Evolutionary conservation across 345 rosid genomes (phyloP).

Genomic region (Brassica nigra): DNA sequence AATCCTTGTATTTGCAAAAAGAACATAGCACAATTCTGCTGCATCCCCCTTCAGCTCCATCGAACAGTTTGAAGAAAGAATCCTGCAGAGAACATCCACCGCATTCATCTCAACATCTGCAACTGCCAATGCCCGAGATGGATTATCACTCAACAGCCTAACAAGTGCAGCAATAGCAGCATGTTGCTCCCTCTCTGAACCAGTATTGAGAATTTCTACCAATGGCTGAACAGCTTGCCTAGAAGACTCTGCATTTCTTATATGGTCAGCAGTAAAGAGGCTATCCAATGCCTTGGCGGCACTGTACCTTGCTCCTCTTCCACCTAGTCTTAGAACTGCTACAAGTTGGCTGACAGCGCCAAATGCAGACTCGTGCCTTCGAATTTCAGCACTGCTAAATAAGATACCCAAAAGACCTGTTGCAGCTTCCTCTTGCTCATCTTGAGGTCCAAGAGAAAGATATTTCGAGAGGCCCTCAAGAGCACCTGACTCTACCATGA

Average conservation of each 20-base stretch:
- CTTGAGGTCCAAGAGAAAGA: constrained; percentile 98
- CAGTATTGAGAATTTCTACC: constrained; percentile 96
- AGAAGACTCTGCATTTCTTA: constrained; percentile 92
- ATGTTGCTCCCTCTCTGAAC: constrained; percentile 95
- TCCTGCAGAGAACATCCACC: constrained; percentile 95
- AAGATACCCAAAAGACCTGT: constrained; percentile 88
- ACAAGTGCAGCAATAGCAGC: constrained; percentile 98
- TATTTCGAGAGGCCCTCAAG: constrained; percentile 93
- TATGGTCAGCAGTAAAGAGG: constrained; percentile 94
- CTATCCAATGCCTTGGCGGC: constrained; percentile 98
- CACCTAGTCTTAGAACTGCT: constrained; percentile 95
- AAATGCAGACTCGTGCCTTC: constrained; percentile 94
- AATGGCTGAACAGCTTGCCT: constrained; percentile 97
- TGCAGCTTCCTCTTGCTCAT: constrained; percentile 99
- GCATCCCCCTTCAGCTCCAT: constrained; percentile 98
- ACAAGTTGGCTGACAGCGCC: constrained; percentile 96
- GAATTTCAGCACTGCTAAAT: constrained; percentile 87
- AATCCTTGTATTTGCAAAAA: constrained; percentile 87
- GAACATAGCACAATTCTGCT: constrained; percentile 95
- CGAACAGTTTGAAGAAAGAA: constrained; percentile 88
- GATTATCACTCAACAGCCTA: constrained; percentile 92
- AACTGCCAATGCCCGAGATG: constrained; percentile 91
- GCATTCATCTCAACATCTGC: constrained; percentile 99
- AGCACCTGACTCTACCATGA: constrained; percentile 98
- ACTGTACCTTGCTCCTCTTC: constrained; percentile 94